Evolutionary conservation across 2,329 filamentous ascomycete species (phyloP).

Genomic region (Coniochaeta hoffmannii): DNA sequence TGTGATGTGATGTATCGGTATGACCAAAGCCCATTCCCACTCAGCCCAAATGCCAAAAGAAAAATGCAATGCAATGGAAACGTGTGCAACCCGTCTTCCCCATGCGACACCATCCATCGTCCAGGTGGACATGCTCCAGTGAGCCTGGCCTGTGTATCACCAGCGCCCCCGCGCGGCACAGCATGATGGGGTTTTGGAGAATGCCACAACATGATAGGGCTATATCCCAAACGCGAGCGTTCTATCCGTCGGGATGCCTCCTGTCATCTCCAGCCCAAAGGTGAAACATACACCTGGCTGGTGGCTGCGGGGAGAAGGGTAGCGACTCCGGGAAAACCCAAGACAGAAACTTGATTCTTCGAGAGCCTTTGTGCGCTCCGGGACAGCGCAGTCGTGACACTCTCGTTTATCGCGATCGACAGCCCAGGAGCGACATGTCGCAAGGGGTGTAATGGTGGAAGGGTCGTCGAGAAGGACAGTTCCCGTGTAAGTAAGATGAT

Average conservation of each 20-base stretch:
- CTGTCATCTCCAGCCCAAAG: background rate
- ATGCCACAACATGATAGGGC: background rate
- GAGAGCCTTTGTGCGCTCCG: background rate
- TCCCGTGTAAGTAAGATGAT: background rate
- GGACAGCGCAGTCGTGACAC: background rate
- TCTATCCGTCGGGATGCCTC: background rate
- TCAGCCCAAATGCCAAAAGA: background rate
- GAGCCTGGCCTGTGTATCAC: background rate
- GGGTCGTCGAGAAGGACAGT: background rate
- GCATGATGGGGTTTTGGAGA: background rate
- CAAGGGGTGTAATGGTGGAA: background rate
- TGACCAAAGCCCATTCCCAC: background rate
- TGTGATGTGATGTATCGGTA: background rate
- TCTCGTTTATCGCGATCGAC: background rate
- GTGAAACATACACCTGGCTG: background rate
- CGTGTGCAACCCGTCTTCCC: too few species aligned
- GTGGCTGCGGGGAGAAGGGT: background rate
- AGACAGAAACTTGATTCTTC: background rate
- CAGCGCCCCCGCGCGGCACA: background rate
- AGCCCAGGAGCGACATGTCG: background rate
- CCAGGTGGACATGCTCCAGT: background rate
- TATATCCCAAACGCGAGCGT: background rate
- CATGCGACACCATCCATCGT: background rate
- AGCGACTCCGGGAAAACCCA: background rate
- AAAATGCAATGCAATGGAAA: too few species aligned